Evolutionary conservation across 148 eudicot species (phyloP), one percentile per base, ranked within the genome.

Genomic region (Cornus suecica): DNA sequence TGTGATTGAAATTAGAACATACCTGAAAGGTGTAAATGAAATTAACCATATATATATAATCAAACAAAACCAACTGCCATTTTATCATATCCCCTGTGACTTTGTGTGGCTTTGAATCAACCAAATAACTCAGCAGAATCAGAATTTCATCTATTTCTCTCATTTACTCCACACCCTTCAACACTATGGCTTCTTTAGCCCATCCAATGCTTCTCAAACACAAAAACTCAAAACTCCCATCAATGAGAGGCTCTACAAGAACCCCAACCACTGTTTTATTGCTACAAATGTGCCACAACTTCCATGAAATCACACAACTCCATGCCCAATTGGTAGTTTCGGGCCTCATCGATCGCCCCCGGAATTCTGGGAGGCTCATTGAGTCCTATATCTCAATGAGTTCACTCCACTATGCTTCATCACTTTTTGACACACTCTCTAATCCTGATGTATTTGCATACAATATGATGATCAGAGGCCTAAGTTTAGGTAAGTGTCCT

Each of bases 401-500:
- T 31, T 25, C 51, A 63, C 26, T 72, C 37, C 3, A 30, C 22
- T 20, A 65, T 29, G 80, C 80, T 8, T 65, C 52, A 34, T 71
- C 70, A 16, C 71, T 78, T 58, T 72, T 78, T 9, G 31, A 72
- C 22, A 45, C 80, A 16, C 72, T 78, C 11, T 60, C 51, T 30
- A 45, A n/a, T 25, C 80, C 80, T 2, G 71, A 78, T 71, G 31
- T 54, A 51, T 78, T 70, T 71, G 66, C 76, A 28, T 78, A 78
- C 45, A 78, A 78, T 27, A 56, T 56, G 48, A 54, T 71, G 16
- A 78, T 78, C 65, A 71, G 80, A 67, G 80, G 76, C 71, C 69
- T 78, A 54, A 64, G 62, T 11, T 25, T 78, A 22, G 76, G 65
- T 15, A 71, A 78, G 30, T 54, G 69, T 29, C 76, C 71, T 15